Base-by-base conservation (phyloP, 148 eudicot species). In the Selenicereus undatus region DNA sequence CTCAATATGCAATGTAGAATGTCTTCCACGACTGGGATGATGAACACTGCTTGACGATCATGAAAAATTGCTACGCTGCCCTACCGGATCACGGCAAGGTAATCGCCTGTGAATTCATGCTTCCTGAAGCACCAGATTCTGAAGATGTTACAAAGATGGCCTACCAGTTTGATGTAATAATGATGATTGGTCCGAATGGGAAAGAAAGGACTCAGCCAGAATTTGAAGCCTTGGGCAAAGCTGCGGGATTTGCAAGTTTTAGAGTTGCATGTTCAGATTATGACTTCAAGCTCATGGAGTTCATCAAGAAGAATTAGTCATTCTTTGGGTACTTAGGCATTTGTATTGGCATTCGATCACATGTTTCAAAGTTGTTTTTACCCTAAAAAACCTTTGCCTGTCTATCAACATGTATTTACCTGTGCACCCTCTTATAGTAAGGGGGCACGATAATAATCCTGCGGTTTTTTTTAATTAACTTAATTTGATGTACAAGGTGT, bases 71-170 rank as follows among this genome's bases (percentile, higher is more conserved):
- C 58, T 71, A 82, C 30, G 79, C 36, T 20, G 76, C 84, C 24
- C 52, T 82, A 11, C 80, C 84, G 0, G 80, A 82, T 76, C 69
- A 82, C 30, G 84, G 84, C 13, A 82, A 82, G 56, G 60, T 77
- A 13, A 77, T 82, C 42, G 43, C 36, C 11, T 76, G 75, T 6
- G 84, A 82, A 21, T 71, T 54, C 76, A 56, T 82, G 22, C 42
- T 76, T 10, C 84, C 80, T 0, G 56, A 27, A 22, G 75, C n/a
- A n/a, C 80, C 80, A 1, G 60, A 77, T 48, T 2, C 76, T 17
- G 77, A 11, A 43, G 22, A 77, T 3, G 54, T 50, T 2, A 48
- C 80, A 3, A 77, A 27, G 84, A 76, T 79, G 20, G 39, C 70
- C 21, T 70, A 71, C 77, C 45, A 35, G 1, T 56, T 76, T 60